Evolutionary conservation across 768 basidiomycete genomes (phyloP), one percentile per base, ranked within the genome.

Genomic region (Leucosporidium creatinivorum): DNA sequence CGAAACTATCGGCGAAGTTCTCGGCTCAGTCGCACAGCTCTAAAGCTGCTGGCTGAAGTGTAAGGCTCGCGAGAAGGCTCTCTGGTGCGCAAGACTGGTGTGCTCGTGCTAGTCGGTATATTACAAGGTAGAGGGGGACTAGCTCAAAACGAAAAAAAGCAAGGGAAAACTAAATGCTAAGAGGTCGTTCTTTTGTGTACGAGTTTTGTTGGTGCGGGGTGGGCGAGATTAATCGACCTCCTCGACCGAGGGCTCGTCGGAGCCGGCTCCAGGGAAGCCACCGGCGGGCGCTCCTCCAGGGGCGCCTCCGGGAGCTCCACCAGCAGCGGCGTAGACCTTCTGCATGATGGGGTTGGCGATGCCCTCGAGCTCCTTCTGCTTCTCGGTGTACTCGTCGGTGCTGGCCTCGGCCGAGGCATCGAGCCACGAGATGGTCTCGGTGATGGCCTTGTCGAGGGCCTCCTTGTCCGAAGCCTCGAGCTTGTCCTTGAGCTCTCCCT

Each of bases 381-480:
- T 52, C 39, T 44, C 39, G 4, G 90, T 89, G 80, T 94, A 93
- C 81, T 97, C 93, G 76, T 93, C 90, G 81, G 91, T 92, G 72
- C 88, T 89, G 25, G 73, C 75, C 66, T 89, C 91, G 49, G 88
- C 91, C 77, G 90, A 94, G 39, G 39, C 39, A 15, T 52, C 51
- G 69, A 96, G 86, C 89, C 89, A 91, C 47, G 81, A 77, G 80
- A 96, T 89, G 62, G 89, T 79, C 58, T 93, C 91, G 76, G 89
- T 86, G 78, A 93, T 87, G 44, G 88, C 84, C 67, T 81, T 73
- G 81, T 91, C 85, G 70, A 93, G 85, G 79, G 90, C 89, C 73
- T 83, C 73, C 84, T 92, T 91, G 84, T 93, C 91, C 23, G 82
- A 85, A 18, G 88, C 73, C 1, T 94, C 89, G 77, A 96, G 89